Evolutionary conservation across 371 early-diverging fungal species (phyloP).

Genomic region (Dinochytrium kinnereticum): DNA sequence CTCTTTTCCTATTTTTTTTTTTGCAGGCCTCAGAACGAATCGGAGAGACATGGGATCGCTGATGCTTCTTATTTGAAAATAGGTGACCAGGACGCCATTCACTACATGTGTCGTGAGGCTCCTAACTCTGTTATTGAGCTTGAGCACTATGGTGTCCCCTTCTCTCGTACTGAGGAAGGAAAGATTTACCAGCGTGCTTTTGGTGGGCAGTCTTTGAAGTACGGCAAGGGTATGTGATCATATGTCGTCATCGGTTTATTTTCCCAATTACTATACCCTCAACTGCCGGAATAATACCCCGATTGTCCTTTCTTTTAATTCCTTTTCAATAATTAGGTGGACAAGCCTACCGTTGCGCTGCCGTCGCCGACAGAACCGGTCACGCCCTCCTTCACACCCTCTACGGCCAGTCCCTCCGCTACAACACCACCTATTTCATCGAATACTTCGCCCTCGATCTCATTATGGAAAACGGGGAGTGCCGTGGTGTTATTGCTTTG

Average conservation of each 20-base stretch:
- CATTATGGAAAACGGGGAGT: slow-evolving; percentile 97
- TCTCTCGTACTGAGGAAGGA: slow-evolving; percentile 96
- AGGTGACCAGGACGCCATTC: slow-evolving; percentile 98
- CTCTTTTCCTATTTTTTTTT: not conserved
- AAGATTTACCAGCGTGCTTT: slow-evolving; percentile 98
- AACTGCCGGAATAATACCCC: no score
- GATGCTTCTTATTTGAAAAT: no score
- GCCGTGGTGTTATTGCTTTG: slow-evolving; percentile 94
- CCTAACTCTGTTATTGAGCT: slow-evolving; percentile 95
- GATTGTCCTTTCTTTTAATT: not conserved
- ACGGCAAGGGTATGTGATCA: slow-evolving; percentile 76
- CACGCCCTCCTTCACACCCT: slow-evolving; percentile 96
- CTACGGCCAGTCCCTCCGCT: slow-evolving; percentile 94
- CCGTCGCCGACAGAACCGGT: slow-evolving; percentile 98
- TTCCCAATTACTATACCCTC: no score
- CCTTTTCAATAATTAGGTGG: slow-evolving; percentile 66
- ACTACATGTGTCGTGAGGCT: slow-evolving; percentile 96
- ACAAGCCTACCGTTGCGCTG: slow-evolving; percentile 97
- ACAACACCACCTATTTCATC: slow-evolving; percentile 96
- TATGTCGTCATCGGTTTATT: not conserved
- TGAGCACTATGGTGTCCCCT: slow-evolving; percentile 97
- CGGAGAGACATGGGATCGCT: no score
- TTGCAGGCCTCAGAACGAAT: no score
- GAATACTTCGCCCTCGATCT: slow-evolving; percentile 98
- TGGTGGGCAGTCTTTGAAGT: slow-evolving; percentile 94